A percentile compares a stretch with the other conserved stretches of the same genome.
Conservation (phyloP, 2,329 filamentous ascomycete species). For the Scortechinia acanthostroma region DNA sequence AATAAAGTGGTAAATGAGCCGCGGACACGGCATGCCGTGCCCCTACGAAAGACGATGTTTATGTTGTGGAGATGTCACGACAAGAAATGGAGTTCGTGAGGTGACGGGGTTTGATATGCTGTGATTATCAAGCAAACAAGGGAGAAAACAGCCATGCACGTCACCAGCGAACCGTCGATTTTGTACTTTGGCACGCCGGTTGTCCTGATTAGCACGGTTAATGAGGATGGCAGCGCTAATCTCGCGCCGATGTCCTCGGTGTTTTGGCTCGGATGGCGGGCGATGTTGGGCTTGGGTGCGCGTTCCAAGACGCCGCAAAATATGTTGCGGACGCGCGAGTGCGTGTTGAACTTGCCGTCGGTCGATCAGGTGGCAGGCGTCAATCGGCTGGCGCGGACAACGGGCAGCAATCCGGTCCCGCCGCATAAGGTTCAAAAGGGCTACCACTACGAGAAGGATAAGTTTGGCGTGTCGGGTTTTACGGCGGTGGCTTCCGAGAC, state of each 20-base stretch:
- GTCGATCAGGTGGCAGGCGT: slow-evolving; percentile 21
- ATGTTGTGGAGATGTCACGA: no score
- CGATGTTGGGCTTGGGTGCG: slow-evolving; percentile 28
- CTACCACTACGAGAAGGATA: slow-evolving; percentile 27
- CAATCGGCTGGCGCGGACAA: slow-evolving; percentile 28
- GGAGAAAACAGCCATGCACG: slow-evolving; percentile 3
- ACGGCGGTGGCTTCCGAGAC: slow-evolving; percentile 21
- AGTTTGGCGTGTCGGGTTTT: slow-evolving; percentile 21
- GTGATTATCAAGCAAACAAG: no score
- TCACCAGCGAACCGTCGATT: slow-evolving; percentile 25
- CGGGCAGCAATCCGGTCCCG: slow-evolving; percentile 16
- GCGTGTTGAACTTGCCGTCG: slow-evolving; percentile 29
- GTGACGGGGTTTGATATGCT: no score
- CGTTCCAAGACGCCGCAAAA: slow-evolving; percentile 27
- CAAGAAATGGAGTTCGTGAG: no score
- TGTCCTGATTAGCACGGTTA: slow-evolving; percentile 26
- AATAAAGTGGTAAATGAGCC: no score
- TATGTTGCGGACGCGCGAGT: slow-evolving; percentile 28
- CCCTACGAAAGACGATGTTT: no score
- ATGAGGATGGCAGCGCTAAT: slow-evolving; percentile 29
- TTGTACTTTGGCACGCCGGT: slow-evolving; percentile 31
- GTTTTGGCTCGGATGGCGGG: slow-evolving; percentile 32
- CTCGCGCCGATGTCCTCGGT: slow-evolving; percentile 32
- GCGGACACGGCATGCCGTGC: no score
- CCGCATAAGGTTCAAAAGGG: slow-evolving; percentile 15